Evolutionary conservation across 345 rosid species (phyloP).

Genomic region (Brassica carinata): DNA sequence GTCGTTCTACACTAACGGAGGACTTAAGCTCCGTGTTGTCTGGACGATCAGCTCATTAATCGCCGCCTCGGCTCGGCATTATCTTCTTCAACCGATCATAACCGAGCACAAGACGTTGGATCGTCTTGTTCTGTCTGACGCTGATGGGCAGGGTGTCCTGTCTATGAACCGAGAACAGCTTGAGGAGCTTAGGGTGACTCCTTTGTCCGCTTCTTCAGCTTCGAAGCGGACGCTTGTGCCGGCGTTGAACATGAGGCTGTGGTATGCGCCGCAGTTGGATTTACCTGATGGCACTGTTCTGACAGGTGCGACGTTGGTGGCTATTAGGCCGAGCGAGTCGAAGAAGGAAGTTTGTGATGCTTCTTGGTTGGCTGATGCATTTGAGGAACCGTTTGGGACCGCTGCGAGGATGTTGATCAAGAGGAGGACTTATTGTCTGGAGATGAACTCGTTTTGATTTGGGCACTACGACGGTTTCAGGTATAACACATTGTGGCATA

Average conservation of each 20-base stretch:
- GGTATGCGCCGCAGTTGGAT: slow-evolving; percentile 89
- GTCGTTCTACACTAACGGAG: slow-evolving; percentile 93
- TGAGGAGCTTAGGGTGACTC: slow-evolving; percentile 92
- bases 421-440: slow-evolving; percentile 90
- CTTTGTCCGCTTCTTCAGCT: slow-evolving; percentile 87
- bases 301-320: slow-evolving; percentile 90
- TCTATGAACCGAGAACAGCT: slow-evolving; percentile 70
- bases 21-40: slow-evolving; percentile 85
- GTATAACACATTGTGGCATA: slow-evolving; percentile 10
- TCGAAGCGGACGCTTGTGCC: slow-evolving; percentile 92
- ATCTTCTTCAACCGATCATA: slow-evolving; percentile 83
- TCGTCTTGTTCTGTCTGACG: slow-evolving; percentile 77
- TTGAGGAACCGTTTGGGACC: slow-evolving; percentile 84
- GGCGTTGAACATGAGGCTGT: slow-evolving; percentile 86
- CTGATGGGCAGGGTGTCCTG: slow-evolving; percentile 45
- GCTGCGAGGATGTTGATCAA: slow-evolving; percentile 88
- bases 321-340: slow-evolving; percentile 81
- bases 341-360: slow-evolving; percentile 72
- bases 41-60: slow-evolving; percentile 95
- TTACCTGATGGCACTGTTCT: slow-evolving; percentile 75
- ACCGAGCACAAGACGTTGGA: slow-evolving; percentile 88
- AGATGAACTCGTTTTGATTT: slow-evolving; percentile 95
- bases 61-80: slow-evolving; percentile 94
- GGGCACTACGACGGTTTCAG: slow-evolving; percentile 13
- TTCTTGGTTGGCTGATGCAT: slow-evolving; percentile 73